phyloP scores from a whole-genome alignment of 805 yeast species.

The Candida alai region DNA sequence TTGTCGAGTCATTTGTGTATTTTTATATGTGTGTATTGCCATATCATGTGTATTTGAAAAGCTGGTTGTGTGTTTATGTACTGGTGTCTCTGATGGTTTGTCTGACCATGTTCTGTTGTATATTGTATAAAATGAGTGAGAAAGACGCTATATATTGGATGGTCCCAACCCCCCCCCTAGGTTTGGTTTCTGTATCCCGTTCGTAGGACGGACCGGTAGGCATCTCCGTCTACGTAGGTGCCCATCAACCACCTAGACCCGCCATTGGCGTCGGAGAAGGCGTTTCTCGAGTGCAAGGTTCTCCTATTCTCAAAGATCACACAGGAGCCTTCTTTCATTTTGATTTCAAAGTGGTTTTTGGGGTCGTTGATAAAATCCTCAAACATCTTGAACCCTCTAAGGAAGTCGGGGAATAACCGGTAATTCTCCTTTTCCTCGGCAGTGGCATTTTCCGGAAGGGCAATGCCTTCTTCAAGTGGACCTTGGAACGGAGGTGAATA shows the following conservation, averaged over 20 bases:
- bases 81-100: too few relatives aligned
- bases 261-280: constrained; percentile 39
- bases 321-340: constrained; percentile 56
- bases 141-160: too few relatives aligned
- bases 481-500: constrained; percentile 86
- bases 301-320: constrained; percentile 71
- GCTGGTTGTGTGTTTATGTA: too few relatives aligned
- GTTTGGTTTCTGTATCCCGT: constrained; percentile 12
- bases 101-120: too few relatives aligned
- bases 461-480: constrained; percentile 61
- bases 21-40: too few relatives aligned
- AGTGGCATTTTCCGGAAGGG: constrained; percentile 24
- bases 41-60: too few relatives aligned
- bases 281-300: constrained; percentile 58
- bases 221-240: constrained; percentile 68
- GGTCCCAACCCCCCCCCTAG: too few relatives aligned
- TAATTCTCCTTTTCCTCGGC: constrained; percentile 35
- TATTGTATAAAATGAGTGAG: too few relatives aligned
- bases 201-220: constrained; percentile 59
- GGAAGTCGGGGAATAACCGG: constrained; percentile 48
- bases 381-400: constrained; percentile 56
- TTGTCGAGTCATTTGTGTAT: too few relatives aligned
- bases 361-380: constrained; percentile 54
- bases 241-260: constrained; percentile 72
- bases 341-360: constrained; percentile 50